A percentile compares a stretch with the other conserved stretches of the same genome.
Conservation (phyloP, 257 asterid species). For the Plantago elongata region DNA sequence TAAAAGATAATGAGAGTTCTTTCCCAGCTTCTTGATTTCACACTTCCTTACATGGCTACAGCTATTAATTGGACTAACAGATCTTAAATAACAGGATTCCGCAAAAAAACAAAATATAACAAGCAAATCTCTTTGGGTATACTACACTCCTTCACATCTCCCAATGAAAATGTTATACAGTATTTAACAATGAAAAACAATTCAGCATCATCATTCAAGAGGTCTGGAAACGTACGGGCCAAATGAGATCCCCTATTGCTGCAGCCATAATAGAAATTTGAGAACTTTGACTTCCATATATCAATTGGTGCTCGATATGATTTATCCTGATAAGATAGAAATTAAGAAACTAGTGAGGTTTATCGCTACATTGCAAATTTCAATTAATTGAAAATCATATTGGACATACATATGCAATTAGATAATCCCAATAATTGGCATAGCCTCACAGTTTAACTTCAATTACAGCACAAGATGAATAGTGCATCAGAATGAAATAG, state of each 20-base stretch:
- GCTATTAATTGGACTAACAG: too few species aligned
- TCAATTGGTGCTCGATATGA: constrained; percentile 60
- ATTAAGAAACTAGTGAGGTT: constrained; percentile 21
- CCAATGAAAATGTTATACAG: too few species aligned
- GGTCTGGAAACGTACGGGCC: constrained; percentile 45
- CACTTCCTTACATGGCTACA: too few species aligned
- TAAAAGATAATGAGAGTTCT: neutral
- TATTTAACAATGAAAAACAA: too few species aligned
- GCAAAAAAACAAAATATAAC: too few species aligned
- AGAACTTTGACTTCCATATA: constrained; percentile 84
- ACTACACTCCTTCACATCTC: too few species aligned
- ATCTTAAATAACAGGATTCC: too few species aligned
- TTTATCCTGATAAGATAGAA: constrained; percentile 45
- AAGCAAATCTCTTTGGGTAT: too few species aligned
- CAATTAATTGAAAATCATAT: neutral
- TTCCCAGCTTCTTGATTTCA: too few species aligned
- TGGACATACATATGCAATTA: constrained; percentile 6
- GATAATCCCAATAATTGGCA: neutral
- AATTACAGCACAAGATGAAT: constrained; percentile 3
- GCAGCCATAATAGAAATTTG: constrained; percentile 78
- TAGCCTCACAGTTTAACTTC: constrained; percentile 4
- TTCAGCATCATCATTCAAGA: too few species aligned
- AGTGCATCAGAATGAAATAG: neutral
- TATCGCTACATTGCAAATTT: neutral
- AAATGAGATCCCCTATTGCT: constrained; percentile 70